Percentiles rank a stretch among this genome's conserved stretches.
Evolutionary conservation across 2,329 filamentous ascomycete genomes (phyloP).

Genomic region (Talaromyces sp.): DNA sequence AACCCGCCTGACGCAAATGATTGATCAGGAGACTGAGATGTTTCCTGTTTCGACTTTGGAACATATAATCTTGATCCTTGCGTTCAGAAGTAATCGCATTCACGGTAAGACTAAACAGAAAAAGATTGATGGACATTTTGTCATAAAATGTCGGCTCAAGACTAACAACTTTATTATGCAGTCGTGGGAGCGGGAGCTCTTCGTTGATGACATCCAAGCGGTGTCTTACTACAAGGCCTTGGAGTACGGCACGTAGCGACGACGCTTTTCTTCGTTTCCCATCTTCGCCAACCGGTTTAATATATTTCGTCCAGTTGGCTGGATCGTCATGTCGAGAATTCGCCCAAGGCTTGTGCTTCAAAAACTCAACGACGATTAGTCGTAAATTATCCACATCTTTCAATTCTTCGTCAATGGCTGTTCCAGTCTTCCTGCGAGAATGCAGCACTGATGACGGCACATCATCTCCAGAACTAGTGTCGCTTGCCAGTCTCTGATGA

Average conservation of each 20-base stretch:
- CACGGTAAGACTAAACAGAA: conserved; percentile 74
- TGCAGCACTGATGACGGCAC: conserved; percentile 29
- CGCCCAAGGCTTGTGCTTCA: conserved; percentile 74
- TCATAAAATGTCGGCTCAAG: conserved; percentile 82
- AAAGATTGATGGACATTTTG: conserved; percentile 74
- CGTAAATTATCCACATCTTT: conserved; percentile 64
- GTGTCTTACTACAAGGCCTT: conserved; percentile 77
- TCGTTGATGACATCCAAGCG: conserved; percentile 62
- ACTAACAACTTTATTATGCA: conserved; percentile 66
- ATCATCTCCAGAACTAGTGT: conserved; percentile 30
- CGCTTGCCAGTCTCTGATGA: conserved; percentile 32
- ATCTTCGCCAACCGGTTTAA: conserved; percentile 56
- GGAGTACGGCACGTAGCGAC: conserved; percentile 61
- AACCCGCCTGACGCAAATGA: conserved; percentile 77
- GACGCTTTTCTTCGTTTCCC: conserved; percentile 44
- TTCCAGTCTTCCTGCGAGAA: conserved; percentile 33
- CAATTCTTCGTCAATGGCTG: conserved; percentile 49
- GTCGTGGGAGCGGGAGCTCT: conserved; percentile 61
- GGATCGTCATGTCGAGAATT: conserved; percentile 56
- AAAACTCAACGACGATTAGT: conserved; percentile 62
- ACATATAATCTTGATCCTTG: conserved; percentile 80
- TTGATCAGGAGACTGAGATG: conserved; percentile 63
- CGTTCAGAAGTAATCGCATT: conserved; percentile 87
- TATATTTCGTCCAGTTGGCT: conserved; percentile 67
- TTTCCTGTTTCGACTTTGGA: conserved; percentile 68